These are phyloP conservation scores for Dendrobium catenatum DNA, from an alignment of 106 monocot genomes.

Conservation along the genomic window DNA sequence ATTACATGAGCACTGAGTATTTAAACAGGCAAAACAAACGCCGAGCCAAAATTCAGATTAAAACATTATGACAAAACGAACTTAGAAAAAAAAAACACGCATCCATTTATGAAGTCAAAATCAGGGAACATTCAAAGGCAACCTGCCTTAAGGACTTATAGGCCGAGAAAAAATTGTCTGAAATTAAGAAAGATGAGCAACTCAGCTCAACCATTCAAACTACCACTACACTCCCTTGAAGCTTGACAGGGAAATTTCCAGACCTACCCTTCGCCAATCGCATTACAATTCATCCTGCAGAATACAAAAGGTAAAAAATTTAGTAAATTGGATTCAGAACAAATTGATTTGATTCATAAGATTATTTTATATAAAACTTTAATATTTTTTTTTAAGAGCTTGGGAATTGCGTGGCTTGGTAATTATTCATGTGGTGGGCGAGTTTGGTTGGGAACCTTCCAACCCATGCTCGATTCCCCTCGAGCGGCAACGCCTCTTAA, in stretches of 20 bases:
- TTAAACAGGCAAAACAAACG: too few species aligned
- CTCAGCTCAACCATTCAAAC: neutral
- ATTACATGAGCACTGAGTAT: too few species aligned
- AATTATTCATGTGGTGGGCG: too few species aligned
- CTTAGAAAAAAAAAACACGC: neutral
- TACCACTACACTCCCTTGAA: neutral
- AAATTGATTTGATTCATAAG: neutral
- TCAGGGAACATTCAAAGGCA: neutral
- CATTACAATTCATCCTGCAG: conserved; percentile 6
- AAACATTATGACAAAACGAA: neutral
- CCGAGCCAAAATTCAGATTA: neutral
- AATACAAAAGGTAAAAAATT: neutral
- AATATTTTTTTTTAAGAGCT: too few species aligned
- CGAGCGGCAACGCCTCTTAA: too few species aligned
- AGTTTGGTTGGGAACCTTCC: too few species aligned
- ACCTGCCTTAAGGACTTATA: neutral
- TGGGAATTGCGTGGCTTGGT: too few species aligned
- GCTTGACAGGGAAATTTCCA: too few species aligned
- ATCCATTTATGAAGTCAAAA: neutral
- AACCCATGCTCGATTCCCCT: too few species aligned
- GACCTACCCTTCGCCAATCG: neutral
- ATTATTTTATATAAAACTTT: too few species aligned
- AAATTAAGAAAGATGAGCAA: neutral
- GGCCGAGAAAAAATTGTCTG: neutral
- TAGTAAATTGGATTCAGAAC: neutral